Percentiles rank a stretch among this genome's conserved stretches.
Evolutionary conservation across 2,329 filamentous ascomycete genomes (phyloP).

Genomic region (Phaeosphaeria sp.): DNA sequence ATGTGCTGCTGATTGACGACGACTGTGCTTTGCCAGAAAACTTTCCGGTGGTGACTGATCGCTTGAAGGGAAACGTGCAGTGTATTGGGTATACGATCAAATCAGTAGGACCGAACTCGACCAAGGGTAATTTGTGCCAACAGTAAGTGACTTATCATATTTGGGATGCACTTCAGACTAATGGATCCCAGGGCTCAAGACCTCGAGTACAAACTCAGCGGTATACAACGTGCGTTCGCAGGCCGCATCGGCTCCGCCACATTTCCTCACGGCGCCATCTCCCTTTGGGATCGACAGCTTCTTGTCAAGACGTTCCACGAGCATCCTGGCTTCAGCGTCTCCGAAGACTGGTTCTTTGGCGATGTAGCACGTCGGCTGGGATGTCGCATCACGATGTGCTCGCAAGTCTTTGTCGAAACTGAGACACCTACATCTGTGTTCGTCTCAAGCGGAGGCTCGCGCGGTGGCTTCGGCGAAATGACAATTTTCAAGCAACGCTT

Average conservation of each 20-base stretch:
- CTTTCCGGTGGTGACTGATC: slow-evolving; percentile 20
- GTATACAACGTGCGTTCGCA: slow-evolving; percentile 54
- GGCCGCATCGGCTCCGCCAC: slow-evolving; percentile 56
- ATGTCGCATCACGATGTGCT: slow-evolving; percentile 58
- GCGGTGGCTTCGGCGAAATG: slow-evolving; percentile 61
- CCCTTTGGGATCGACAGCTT: slow-evolving; percentile 57
- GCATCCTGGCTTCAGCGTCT: slow-evolving; percentile 59
- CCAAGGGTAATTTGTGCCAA: slow-evolving; percentile 36
- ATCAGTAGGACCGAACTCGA: slow-evolving; percentile 47
- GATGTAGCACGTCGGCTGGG: slow-evolving; percentile 55
- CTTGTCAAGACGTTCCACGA: slow-evolving; percentile 55
- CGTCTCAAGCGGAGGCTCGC: slow-evolving; percentile 46
- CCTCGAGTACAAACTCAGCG: slow-evolving; percentile 61
- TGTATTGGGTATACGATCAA: slow-evolving; percentile 61
- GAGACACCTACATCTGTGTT: slow-evolving; percentile 57
- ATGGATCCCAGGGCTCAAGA: slow-evolving; percentile 57
- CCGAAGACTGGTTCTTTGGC: slow-evolving; percentile 62
- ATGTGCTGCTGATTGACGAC: slow-evolving; percentile 23
- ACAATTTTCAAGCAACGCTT: slow-evolving; percentile 61
- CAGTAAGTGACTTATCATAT: too few species aligned
- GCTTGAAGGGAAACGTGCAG: slow-evolving; percentile 6
- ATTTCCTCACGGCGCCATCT: slow-evolving; percentile 61
- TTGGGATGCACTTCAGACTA: neutral
- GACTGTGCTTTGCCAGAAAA: slow-evolving; percentile 21
- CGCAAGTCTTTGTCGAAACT: slow-evolving; percentile 59